Evolutionary conservation across 192 early-diverging fungal genomes (phyloP), one percentile per base, ranked within the genome.

Genomic region (Gigaspora rosea): DNA sequence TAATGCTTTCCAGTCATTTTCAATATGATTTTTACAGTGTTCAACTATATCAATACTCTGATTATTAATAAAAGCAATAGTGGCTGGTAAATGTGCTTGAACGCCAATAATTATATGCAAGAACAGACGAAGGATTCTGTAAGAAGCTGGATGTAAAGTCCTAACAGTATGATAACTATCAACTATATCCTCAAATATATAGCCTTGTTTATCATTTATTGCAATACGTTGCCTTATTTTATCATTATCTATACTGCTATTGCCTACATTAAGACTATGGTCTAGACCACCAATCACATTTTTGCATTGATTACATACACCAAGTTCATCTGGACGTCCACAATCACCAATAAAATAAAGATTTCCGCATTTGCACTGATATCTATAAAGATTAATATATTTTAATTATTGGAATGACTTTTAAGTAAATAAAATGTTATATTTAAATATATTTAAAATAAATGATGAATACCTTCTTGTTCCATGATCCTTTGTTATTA

Each of bases 61-160:
- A 56, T 56, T 56, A 15, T 56, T 56, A 56, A 74, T 10, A 64
- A 79, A 66, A 2, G n/a, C 48, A 52, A 9, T 35, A 2, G 73
- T 72, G 15, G 32, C 32, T 22, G 46, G 33, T 64, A 59, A 54
- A 57, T 59, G 57, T 8, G 22, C 12, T 33, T 22, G 75, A n/a
- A 41, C 48, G n/a, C 75, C 78, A 65, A 79, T 66, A n/a, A 79
- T 65, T 20, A 47, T 10, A 32, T 79, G 78, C 64, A 73, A 41
- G 47, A 79, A 79, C 41, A 79, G 33, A 57, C 65, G 78, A 8
- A 79, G 57, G 35, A 79, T 65, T 52, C 78, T 46, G 58, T 79
- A 79, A 13, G 78, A 51, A 6, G 71, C 27, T 22, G 78, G 78
- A 22, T 72, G 20, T 50, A 79, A 18, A 50, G 47, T 22, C 4